Conservation (phyloP, 495 filamentous ascomycete species). For the Schizothecium vesticola region DNA sequence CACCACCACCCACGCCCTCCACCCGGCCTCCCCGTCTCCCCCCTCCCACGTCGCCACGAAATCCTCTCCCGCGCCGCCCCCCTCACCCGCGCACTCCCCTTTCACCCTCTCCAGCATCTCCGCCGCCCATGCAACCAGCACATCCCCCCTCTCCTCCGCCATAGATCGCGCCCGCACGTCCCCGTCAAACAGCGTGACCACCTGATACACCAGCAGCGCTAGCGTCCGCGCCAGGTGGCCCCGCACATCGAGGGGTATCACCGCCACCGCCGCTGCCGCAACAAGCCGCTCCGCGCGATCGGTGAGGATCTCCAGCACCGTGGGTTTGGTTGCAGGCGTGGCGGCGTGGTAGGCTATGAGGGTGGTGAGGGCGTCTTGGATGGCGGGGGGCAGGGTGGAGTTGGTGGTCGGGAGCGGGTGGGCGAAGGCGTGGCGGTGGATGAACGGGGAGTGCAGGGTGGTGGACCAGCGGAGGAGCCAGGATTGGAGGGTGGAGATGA, state of each 20-base stretch:
- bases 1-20: constrained; percentile 34
- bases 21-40: background rate
- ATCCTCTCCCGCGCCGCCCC: background rate
- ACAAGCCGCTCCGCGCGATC: constrained; percentile 18
- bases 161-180: constrained; percentile 45
- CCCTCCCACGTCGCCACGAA: background rate
- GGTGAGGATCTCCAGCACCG: constrained; percentile 24
- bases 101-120: constrained; percentile 31
- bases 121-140: constrained; percentile 36
- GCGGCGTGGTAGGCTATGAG: constrained; percentile 23
- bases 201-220: constrained; percentile 46
- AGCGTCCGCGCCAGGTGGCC: constrained; percentile 42
- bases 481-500: constrained; percentile 20
- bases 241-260: constrained; percentile 1
- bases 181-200: constrained; percentile 55
- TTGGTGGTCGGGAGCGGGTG: constrained; percentile 30
- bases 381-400: constrained; percentile 22
- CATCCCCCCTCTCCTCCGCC: constrained; percentile 42
- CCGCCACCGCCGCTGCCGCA: background rate
- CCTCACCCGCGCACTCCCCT: constrained; percentile 18
- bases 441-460: constrained; percentile 27
- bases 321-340: constrained; percentile 14
- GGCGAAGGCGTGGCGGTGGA: constrained; percentile 36
- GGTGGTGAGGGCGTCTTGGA: constrained; percentile 29
- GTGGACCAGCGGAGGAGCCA: constrained; percentile 23